phyloP scores from a whole-genome alignment of 345 rosid genomes.

The Ailanthus altissimus region DNA sequence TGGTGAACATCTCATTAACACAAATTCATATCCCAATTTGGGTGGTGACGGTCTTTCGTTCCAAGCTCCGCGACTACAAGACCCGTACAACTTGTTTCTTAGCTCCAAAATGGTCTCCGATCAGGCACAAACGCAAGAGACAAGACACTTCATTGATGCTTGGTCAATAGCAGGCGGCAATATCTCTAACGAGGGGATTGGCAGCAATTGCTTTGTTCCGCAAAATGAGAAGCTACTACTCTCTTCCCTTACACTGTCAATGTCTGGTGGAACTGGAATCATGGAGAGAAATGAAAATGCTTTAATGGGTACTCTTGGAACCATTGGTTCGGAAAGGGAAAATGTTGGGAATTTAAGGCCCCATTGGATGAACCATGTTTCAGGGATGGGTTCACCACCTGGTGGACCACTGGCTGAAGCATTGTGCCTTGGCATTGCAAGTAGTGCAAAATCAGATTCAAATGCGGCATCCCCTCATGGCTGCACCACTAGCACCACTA shows the following conservation, averaged over 20 bases:
- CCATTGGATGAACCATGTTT: conserved; percentile 44
- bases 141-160: conserved; percentile 62
- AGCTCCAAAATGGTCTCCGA: conserved; percentile 39
- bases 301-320: conserved; percentile 28
- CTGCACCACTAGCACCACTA: conserved; percentile 28
- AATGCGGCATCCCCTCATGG: conserved; percentile 27
- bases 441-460: conserved; percentile 26
- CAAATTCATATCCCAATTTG: conserved; percentile 13
- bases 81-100: conserved; percentile 30
- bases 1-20: conserved; percentile 29
- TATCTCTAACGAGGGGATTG: conserved; percentile 20
- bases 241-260: conserved; percentile 63
- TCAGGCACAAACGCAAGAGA: conserved; percentile 50
- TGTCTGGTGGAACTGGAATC: conserved; percentile 47
- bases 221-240: conserved; percentile 32
- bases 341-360: conserved; percentile 26
- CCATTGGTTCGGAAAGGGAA: conserved; percentile 29
- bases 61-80: conserved; percentile 34
- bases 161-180: conserved; percentile 40
- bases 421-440: conserved; percentile 44
- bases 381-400: conserved; percentile 47
- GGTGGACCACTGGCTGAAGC: conserved; percentile 67
- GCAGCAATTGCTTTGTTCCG: conserved; percentile 29
- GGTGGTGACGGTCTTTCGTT: conserved; percentile 13
- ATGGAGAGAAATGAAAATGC: conserved; percentile 36